Evolutionary conservation across 768 basidiomycete genomes (phyloP).

Genomic region (Phylloporus scabripes): DNA sequence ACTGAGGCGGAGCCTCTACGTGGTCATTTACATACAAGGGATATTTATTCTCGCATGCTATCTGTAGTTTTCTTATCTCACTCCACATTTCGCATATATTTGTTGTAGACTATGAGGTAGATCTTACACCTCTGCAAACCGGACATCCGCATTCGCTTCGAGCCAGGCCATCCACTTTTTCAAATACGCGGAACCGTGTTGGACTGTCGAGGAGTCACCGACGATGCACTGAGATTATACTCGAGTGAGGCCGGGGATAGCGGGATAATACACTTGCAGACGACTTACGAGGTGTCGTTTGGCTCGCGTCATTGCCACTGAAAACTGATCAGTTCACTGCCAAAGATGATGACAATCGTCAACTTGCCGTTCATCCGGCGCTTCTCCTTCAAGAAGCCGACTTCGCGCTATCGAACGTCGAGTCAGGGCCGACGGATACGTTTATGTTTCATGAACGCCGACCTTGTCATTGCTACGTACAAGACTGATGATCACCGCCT

Average conservation of each 20-base stretch:
- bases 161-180: constrained; percentile 91
- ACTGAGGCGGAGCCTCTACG: constrained; percentile 32
- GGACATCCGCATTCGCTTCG: constrained; percentile 84
- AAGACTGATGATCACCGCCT: constrained; percentile 87
- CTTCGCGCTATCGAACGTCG: constrained; percentile 56
- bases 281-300: constrained; percentile 77
- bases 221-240: constrained; percentile 66
- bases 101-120: not conserved
- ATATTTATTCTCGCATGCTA: constrained; percentile 12
- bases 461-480: constrained; percentile 89
- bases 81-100: constrained; percentile 2
- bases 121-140: constrained; percentile 61
- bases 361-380: constrained; percentile 77
- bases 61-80: not conserved
- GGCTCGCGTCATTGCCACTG: constrained; percentile 90
- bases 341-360: not conserved
- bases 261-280: not conserved
- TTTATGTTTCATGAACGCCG: not conserved
- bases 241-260: not conserved
- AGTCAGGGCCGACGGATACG: not conserved
- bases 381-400: constrained; percentile 93
- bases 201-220: constrained; percentile 89
- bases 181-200: constrained; percentile 77
- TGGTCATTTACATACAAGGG: not conserved
- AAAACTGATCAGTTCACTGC: not conserved